Evolutionary conservation across 257 asterid genomes (phyloP).

Genomic region (Avicennia marina): DNA sequence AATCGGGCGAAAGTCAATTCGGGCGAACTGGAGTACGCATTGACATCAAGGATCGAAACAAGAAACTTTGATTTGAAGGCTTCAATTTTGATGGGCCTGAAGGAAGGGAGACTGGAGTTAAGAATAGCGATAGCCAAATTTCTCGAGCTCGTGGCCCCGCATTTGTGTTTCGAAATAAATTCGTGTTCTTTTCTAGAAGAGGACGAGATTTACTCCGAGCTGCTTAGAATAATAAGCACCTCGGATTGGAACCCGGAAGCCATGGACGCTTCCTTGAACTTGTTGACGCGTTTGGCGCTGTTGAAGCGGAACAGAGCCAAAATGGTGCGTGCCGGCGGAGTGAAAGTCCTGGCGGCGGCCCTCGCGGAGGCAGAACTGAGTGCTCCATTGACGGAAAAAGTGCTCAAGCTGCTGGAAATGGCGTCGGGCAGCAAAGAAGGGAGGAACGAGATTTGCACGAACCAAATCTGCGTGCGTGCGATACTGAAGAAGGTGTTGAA

Average conservation of each 20-base stretch:
- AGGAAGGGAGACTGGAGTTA: constrained; percentile 34
- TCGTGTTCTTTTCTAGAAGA: constrained; percentile 31
- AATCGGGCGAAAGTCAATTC: constrained; percentile 8
- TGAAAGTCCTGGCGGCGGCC: constrained; percentile 34
- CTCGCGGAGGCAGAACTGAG: constrained; percentile 43
- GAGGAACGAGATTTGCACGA: constrained; percentile 44
- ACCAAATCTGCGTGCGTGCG: constrained; percentile 37
- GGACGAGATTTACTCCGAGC: constrained; percentile 34
- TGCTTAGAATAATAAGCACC: constrained; percentile 31
- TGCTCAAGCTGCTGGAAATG: constrained; percentile 48
- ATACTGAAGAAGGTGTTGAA: constrained; percentile 58
- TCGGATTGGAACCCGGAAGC: constrained; percentile 30
- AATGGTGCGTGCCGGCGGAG: constrained; percentile 52
- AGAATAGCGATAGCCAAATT: constrained; percentile 32
- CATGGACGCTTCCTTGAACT: constrained; percentile 36
- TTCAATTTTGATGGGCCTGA: constrained; percentile 21
- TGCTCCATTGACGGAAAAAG: constrained; percentile 36
- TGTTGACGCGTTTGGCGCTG: constrained; percentile 35
- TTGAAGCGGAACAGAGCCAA: constrained; percentile 31
- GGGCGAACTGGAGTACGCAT: background rate
- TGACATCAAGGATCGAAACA: constrained; percentile 3
- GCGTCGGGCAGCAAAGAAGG: constrained; percentile 63
- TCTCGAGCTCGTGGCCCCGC: constrained; percentile 27
- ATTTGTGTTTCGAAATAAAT: constrained; percentile 16
- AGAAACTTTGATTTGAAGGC: constrained; percentile 18